phyloP scores from a whole-genome alignment of 148 eudicot species.

The Beta vulgaris region DNA sequence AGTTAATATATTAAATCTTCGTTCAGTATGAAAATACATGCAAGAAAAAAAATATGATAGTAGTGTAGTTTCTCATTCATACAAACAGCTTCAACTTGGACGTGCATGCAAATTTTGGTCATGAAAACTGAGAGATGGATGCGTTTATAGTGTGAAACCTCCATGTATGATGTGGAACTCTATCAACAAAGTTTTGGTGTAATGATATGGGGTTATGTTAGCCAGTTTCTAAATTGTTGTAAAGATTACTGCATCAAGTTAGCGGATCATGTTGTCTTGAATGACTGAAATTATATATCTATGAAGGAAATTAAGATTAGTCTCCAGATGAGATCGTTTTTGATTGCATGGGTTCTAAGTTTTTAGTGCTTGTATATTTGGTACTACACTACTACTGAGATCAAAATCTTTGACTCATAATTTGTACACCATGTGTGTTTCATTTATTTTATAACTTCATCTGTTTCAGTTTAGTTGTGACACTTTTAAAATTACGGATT shows the following conservation, averaged over 20 bases:
- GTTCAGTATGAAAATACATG: neutral
- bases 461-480: too few species aligned
- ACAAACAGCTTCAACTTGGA: neutral
- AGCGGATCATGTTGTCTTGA: neutral
- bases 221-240: constrained; percentile 2
- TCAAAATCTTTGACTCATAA: too few species aligned
- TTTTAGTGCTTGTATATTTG: too few species aligned
- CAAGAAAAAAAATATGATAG: neutral
- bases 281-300: neutral
- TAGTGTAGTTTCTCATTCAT: neutral
- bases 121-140: neutral
- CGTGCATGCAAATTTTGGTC: neutral
- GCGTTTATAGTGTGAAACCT: neutral
- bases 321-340: too few species aligned
- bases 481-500: too few species aligned
- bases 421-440: too few species aligned
- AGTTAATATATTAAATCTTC: neutral
- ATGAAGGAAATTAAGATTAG: neutral
- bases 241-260: neutral
- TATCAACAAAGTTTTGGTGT: neutral
- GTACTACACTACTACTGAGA: too few species aligned
- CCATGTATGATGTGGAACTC: neutral
- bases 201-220: neutral
- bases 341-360: too few species aligned
- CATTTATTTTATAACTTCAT: too few species aligned